Conservation (phyloP, 2,329 filamentous ascomycete species). For the Corinectria fuckeliana region DNA sequence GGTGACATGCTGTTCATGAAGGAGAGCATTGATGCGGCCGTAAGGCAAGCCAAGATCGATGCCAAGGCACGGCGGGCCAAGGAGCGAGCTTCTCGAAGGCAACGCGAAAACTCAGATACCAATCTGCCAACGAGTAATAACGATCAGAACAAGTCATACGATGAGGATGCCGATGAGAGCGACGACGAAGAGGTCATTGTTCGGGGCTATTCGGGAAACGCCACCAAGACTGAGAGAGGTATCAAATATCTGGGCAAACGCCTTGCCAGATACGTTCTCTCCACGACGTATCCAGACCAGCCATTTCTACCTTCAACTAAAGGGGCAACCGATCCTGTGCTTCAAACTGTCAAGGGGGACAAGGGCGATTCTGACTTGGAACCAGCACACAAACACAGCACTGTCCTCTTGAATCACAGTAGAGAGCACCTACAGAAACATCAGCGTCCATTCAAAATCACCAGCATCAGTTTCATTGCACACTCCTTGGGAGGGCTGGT, state of each 20-base stretch:
- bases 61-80: slow-evolving; percentile 65
- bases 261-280: slow-evolving; percentile 87
- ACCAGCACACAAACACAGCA: slow-evolving; percentile 67
- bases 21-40: slow-evolving; percentile 90
- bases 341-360: slow-evolving; percentile 48
- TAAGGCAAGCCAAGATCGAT: slow-evolving; percentile 74
- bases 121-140: slow-evolving; percentile 21
- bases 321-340: slow-evolving; percentile 52
- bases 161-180: slow-evolving; percentile 31
- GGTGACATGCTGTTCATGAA: slow-evolving; percentile 98
- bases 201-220: slow-evolving; percentile 87
- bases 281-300: slow-evolving; percentile 92
- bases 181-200: slow-evolving; percentile 88
- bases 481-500: slow-evolving; percentile 90
- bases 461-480: slow-evolving; percentile 92
- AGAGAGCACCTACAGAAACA: slow-evolving; percentile 58
- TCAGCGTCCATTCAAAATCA: slow-evolving; percentile 77
- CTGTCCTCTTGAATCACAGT: slow-evolving; percentile 58
- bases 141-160: slow-evolving; percentile 17
- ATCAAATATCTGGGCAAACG: slow-evolving; percentile 98
- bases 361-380: slow-evolving; percentile 54
- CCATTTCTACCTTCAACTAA: slow-evolving; percentile 76
- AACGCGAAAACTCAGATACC: slow-evolving; percentile 2
- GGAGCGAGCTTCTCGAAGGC: slow-evolving; percentile 48
- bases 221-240: slow-evolving; percentile 87